Evolutionary conservation across 2,329 filamentous ascomycete genomes (phyloP), one percentile per base, ranked within the genome.

Genomic region (Myriangium duriaei): DNA sequence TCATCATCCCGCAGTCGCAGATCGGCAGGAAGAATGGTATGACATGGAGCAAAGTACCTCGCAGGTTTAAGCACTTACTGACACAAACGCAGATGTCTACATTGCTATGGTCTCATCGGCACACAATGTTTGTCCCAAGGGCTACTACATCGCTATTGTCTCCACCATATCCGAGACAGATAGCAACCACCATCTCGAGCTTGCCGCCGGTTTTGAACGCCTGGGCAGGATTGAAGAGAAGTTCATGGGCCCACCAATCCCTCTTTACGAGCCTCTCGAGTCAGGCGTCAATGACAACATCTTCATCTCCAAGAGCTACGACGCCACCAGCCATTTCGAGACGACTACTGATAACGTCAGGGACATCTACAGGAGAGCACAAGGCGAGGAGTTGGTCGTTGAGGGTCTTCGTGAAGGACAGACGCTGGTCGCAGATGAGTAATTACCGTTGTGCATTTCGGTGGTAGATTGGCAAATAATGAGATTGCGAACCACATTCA

Each of bases 281-380:
- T 74, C 79, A 54, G 91, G 91, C 46, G 70, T 67, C 50, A 81
- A 78, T 51, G 87, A 95, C 68, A 87, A 87, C 63, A 80, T 98
- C 61, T 98, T 86, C 68, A 86, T 98, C 59, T 94, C 86, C 54
- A 95, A 92, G 77, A 94, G 85, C 68, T 98, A 98, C 64, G 92
- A 98, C 56, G 85, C 92, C 37, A 92, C 83, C 47, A 93, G 83
- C 60, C 91, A 98, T 71, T 98, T 98, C 55, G 91, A 98, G 74
- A 95, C 85, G 24, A 79, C 75, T 18, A 81, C 76, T 38, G 91
- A 95, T 59, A 88, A 98, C 61, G 87, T 98, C 56, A 81, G 79
- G 66, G 84, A 96, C 59, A 84, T 98, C 52, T 98, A 94, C 69
- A 71, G 67, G 50, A 78, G 91, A 52, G 81, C 79, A 49, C 76